Conservation (phyloP, 2,329 filamentous ascomycete species). For the Bipolaris gigantea region DNA sequence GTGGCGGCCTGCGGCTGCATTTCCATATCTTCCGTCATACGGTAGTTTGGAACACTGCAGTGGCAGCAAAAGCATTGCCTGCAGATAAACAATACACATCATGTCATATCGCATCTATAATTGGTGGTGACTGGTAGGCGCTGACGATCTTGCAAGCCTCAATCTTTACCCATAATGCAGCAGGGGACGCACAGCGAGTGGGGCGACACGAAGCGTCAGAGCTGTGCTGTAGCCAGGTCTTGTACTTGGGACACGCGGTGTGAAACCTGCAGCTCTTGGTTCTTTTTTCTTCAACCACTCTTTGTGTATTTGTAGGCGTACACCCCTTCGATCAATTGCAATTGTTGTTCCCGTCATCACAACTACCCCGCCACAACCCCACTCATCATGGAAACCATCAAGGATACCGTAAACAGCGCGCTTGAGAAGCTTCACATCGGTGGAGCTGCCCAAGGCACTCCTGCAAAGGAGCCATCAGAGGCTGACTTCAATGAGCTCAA, state of each 20-base stretch:
- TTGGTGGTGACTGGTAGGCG: constrained; percentile 33
- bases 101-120: constrained; percentile 22
- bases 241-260: constrained; percentile 6
- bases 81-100: constrained; percentile 5
- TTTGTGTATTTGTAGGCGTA: constrained; percentile 1
- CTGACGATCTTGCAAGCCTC: constrained; percentile 21
- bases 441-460: constrained; percentile 34
- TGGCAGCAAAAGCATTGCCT: not conserved
- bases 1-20: not conserved
- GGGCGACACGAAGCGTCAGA: constrained; percentile 30
- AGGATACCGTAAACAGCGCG: constrained; percentile 46
- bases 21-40: not conserved
- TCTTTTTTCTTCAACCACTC: not conserved
- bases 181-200: constrained; percentile 31
- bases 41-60: not conserved
- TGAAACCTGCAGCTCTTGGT: constrained; percentile 4
- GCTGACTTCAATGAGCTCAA: constrained; percentile 69
- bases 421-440: constrained; percentile 49
- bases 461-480: constrained; percentile 59
- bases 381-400: constrained; percentile 47
- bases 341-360: constrained; percentile 1
- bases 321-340: constrained; percentile 3
- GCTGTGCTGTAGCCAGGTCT: constrained; percentile 19
- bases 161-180: constrained; percentile 23
- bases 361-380: constrained; percentile 12